Conservation (phyloP, 2,329 filamentous ascomycete species). For the Hortaea werneckii region DNA sequence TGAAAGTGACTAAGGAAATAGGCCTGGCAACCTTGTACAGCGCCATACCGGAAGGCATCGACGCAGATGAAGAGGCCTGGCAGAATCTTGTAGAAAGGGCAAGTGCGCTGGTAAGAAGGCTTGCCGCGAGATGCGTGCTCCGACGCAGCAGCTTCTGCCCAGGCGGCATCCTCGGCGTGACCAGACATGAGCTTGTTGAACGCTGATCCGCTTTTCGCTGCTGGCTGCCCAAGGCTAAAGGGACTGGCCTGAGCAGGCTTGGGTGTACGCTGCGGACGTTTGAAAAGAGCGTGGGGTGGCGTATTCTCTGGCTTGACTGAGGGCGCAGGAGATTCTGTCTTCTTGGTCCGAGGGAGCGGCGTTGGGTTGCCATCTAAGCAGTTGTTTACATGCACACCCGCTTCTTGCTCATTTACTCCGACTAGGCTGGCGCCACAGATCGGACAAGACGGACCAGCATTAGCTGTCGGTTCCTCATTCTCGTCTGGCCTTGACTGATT, state of each 20-base stretch:
- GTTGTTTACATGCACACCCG: slow-evolving; percentile 77
- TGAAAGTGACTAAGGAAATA: slow-evolving; percentile 98
- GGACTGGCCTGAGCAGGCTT: slow-evolving; percentile 75
- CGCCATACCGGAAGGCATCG: slow-evolving; percentile 91
- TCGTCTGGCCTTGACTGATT: slow-evolving; percentile 1
- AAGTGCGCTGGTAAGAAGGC: slow-evolving; percentile 78
- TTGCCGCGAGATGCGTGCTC: slow-evolving; percentile 72
- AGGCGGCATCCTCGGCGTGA: slow-evolving; percentile 82
- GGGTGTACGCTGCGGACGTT: slow-evolving; percentile 55
- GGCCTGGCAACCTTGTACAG: slow-evolving; percentile 80
- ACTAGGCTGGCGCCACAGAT: slow-evolving; percentile 61
- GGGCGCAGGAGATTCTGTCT: slow-evolving; percentile 1
- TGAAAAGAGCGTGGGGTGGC: slow-evolving; percentile 45
- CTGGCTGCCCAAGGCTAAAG: slow-evolving; percentile 45
- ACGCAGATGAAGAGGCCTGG: slow-evolving; percentile 88
- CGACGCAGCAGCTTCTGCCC: slow-evolving; percentile 73
- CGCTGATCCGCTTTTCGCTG: slow-evolving; percentile 49
- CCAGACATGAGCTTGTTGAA: slow-evolving; percentile 90
- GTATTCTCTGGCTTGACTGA: slow-evolving; percentile 11
- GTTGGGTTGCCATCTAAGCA: slow-evolving; percentile 77
- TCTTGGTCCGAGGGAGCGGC: slow-evolving; percentile 36
- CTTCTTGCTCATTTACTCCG: slow-evolving; percentile 50
- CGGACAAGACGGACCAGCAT: slow-evolving; percentile 49
- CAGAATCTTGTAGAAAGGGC: slow-evolving; percentile 97
- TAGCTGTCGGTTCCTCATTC: background rate